Conservation (phyloP, 2,329 filamentous ascomycete species). For the Saccharata proteae region DNA sequence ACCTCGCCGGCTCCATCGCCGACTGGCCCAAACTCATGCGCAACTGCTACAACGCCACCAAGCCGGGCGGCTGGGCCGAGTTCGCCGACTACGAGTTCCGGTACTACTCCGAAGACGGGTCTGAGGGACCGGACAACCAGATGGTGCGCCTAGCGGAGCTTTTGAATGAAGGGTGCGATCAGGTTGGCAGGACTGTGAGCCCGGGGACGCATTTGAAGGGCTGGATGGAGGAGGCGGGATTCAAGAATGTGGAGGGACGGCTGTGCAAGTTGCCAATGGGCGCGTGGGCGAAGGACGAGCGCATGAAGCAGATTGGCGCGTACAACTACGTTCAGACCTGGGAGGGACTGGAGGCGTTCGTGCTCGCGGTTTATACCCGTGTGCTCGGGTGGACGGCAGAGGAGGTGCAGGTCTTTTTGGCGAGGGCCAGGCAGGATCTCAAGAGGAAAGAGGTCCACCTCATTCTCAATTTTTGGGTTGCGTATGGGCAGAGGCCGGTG, state of each 20-base stretch:
- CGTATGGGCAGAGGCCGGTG: too few species aligned
- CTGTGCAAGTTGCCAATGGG: conserved; percentile 12
- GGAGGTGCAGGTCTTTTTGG: conserved; percentile 29
- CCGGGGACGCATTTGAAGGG: conserved; percentile 24
- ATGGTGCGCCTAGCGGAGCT: conserved; percentile 3
- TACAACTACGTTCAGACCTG: conserved; percentile 27
- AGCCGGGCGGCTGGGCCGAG: conserved; percentile 12
- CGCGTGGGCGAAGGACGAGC: conserved; percentile 13
- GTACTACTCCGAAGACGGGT: conserved; percentile 13
- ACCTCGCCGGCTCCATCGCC: conserved; percentile 18
- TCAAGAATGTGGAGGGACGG: conserved; percentile 28
- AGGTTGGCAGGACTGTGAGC: conserved; percentile 24
- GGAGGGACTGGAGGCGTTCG: conserved; percentile 31
- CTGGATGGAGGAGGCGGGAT: conserved; percentile 31
- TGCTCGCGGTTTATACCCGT: conserved; percentile 29
- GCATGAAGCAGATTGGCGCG: conserved; percentile 12
- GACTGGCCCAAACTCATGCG: conserved; percentile 19
- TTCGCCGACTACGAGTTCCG: conserved; percentile 13
- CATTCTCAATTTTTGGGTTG: conserved; percentile 4
- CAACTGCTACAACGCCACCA: background rate
- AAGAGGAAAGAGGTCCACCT: conserved; percentile 6
- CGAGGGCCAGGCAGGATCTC: conserved; percentile 14
- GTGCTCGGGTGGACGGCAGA: conserved; percentile 30
- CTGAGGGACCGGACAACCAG: conserved; percentile 9
- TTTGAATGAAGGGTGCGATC: conserved; percentile 1